phyloP scores from a whole-genome alignment of 768 basidiomycete species.

The Hemileccinum rubropunctum region DNA sequence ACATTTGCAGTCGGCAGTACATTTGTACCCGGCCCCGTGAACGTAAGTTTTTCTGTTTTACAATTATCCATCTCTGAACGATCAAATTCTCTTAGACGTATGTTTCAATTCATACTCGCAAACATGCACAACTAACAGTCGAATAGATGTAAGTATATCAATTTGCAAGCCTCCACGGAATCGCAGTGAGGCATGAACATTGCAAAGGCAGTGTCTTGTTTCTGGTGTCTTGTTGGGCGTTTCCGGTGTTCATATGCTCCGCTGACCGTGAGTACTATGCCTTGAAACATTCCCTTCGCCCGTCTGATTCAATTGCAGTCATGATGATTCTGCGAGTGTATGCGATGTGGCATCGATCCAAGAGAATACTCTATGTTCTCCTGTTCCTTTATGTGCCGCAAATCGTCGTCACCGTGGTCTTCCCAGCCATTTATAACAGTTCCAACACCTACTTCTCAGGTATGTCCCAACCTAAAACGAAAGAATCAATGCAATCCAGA shows the following conservation, averaged over 20 bases:
- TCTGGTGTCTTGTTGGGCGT: neutral
- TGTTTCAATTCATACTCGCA: neutral
- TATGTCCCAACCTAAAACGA: neutral
- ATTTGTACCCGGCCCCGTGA: neutral
- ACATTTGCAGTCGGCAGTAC: neutral
- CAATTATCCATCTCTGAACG: neutral
- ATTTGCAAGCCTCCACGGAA: neutral
- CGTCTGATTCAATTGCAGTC: neutral
- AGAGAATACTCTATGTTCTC: neutral
- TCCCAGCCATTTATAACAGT: neutral
- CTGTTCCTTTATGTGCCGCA: neutral
- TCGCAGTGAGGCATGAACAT: neutral
- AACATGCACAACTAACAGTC: neutral
- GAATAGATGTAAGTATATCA: conserved; percentile 2
- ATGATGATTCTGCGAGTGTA: conserved; percentile 12
- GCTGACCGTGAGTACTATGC: conserved; percentile 1
- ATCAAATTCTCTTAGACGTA: neutral
- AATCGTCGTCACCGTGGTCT: neutral
- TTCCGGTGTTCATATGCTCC: neutral
- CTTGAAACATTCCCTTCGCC: no score
- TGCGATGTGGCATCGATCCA: conserved; percentile 2
- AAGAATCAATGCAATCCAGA: neutral
- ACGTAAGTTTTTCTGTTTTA: neutral
- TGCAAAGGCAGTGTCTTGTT: neutral
- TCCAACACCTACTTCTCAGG: neutral